A percentile compares a stretch with the other conserved stretches of the same genome.
Evolutionary conservation across 75 land plant species (phyloP).

Genomic region (Azolla pinnata): DNA sequence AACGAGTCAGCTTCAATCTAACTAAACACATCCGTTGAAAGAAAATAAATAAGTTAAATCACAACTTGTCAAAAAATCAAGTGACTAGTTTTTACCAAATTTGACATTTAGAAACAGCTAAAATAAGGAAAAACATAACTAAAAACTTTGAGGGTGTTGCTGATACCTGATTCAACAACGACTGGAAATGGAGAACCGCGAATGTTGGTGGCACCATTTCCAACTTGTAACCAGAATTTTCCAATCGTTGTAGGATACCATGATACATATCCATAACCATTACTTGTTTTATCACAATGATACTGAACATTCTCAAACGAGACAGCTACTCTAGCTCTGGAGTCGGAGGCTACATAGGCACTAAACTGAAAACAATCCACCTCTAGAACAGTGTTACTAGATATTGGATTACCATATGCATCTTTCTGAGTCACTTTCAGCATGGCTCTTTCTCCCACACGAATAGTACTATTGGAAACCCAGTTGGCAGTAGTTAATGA

Average conservation of each 20-base stretch:
- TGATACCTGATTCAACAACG: not conserved
- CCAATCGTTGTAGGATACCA: not conserved
- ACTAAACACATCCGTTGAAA: too few relatives aligned
- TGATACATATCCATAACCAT: not conserved
- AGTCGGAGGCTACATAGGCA: not conserved
- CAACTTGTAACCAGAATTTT: slow-evolving; percentile 1
- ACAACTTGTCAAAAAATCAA: too few relatives aligned
- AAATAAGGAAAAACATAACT: too few relatives aligned
- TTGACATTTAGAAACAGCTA: too few relatives aligned
- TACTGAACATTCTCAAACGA: not conserved
- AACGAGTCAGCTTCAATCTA: too few relatives aligned
- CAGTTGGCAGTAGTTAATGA: not conserved
- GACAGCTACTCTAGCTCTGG: not conserved
- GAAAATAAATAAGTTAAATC: too few relatives aligned
- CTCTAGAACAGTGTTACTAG: not conserved
- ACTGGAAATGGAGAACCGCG: slow-evolving; percentile 4
- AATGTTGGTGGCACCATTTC: not conserved
- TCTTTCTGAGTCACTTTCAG: slow-evolving; percentile 2
- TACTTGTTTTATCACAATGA: not conserved
- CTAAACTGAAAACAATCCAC: not conserved
- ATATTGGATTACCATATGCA: not conserved
- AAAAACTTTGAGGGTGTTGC: too few relatives aligned
- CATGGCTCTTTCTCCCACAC: slow-evolving; percentile 1
- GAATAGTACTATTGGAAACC: not conserved
- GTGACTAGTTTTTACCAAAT: too few relatives aligned